A percentile compares a stretch with the other conserved stretches of the same genome.
Conservation (phyloP, 164 flowering plant species). For the Aristolochia californica region DNA sequence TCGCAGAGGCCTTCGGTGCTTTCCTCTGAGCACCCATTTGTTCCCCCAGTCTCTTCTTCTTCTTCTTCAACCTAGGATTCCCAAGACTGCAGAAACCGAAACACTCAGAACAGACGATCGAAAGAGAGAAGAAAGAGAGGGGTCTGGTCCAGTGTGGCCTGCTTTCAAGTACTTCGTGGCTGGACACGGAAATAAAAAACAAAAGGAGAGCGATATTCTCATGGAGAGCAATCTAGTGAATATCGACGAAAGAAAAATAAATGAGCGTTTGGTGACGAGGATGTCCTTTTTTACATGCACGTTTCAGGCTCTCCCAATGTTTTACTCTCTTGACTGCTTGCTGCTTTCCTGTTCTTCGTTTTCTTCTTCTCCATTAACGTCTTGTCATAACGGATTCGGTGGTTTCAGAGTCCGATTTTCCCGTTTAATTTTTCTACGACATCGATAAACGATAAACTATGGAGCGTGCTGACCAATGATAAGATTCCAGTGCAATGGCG, state of each 20-base stretch:
- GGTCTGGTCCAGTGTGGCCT: neutral
- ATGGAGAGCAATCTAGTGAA: slow-evolving; percentile 12
- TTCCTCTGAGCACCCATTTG: slow-evolving; percentile 29
- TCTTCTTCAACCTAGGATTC: slow-evolving; percentile 1
- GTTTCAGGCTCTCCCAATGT: too few species aligned
- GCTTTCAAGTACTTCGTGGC: neutral
- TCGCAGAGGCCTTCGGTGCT: slow-evolving; percentile 23
- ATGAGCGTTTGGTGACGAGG: slow-evolving; percentile 2
- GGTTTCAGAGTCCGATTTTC: too few species aligned
- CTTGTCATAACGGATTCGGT: too few species aligned
- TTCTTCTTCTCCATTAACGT: too few species aligned
- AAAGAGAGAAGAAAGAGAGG: slow-evolving; percentile 1
- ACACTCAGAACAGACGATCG: too few species aligned
- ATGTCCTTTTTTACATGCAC: neutral
- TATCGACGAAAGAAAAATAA: slow-evolving; percentile 9
- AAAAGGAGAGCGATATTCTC: slow-evolving; percentile 17
- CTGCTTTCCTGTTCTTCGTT: too few species aligned
- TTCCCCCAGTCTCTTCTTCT: neutral
- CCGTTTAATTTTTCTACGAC: too few species aligned
- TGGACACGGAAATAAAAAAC: neutral
- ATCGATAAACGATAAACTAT: too few species aligned
- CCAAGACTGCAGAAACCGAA: neutral
- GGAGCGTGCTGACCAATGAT: too few species aligned
- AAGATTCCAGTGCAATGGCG: too few species aligned
- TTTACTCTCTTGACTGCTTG: too few species aligned